Base-by-base conservation (phyloP, 768 basidiomycete species). In the Kwoniella europaea region DNA sequence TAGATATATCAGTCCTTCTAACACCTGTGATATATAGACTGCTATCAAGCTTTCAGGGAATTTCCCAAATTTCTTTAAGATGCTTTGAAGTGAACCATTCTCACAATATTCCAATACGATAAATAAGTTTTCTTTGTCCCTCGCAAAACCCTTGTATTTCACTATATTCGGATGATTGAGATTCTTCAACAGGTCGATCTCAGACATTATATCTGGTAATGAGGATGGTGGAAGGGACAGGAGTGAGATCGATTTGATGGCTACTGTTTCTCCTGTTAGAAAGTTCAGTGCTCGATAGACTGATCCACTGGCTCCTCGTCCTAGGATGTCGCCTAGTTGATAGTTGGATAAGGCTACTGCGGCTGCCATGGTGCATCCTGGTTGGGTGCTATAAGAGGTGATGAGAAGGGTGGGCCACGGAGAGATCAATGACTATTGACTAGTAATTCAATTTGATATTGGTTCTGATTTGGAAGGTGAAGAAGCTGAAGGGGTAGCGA, bases 91-190 rank as follows among this genome's bases (percentile, higher is more conserved):
- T 5, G 94, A 97, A 18, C 97, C 97, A 79, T 99, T 99, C 87
- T 99, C 97, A 86, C 97, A 98, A 54, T 80, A 94, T 91, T 98
- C 97, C 58, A 99, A 88, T 76, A 99, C 93, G 84, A 99, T 99
- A 84, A 96, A 96, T 70, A 99, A 86, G 83, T 90, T 94, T 78
- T 97, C 93, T 66, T 90, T 89, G 63, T 94, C 95, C 85, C 94
- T 94, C 82, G 94, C 93, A 78, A 96, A 98, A 13, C 97, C 97
- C 79, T 96, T 95, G 86, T 99, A 99, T 85, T 99, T 96, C 81
- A 98, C 97, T 81, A 99, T 98, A 82, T 98, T 98, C 53, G 90
- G 87, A 82, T 98, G 94, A 76, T 96, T 92, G 71, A 99, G 87
- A 83, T 97, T 98, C 88, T 98, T 98, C 74, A 99, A 88, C 71